Evolutionary conservation across 345 rosid species (phyloP).

Genomic region (Crucihimalaya himalaica): DNA sequence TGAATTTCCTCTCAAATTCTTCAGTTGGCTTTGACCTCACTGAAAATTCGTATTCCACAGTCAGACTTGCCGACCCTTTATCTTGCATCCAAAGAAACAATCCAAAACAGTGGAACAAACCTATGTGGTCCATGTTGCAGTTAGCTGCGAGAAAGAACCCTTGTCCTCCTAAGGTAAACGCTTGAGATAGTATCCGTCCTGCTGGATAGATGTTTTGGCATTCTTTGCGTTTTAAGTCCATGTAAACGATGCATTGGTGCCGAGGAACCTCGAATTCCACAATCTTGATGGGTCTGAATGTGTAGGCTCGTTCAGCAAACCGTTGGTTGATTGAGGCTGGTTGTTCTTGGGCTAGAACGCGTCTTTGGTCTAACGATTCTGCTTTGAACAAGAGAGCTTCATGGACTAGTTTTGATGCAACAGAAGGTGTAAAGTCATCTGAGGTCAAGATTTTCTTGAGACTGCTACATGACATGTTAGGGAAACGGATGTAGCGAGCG

Average conservation of each 20-base stretch:
- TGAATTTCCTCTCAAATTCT: constrained; percentile 56
- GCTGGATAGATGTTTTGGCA: constrained; percentile 58
- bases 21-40: constrained; percentile 66
- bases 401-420: constrained; percentile 61
- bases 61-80: constrained; percentile 55
- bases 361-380: constrained; percentile 57
- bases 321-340: constrained; percentile 39
- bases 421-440: constrained; percentile 60
- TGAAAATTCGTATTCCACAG: constrained; percentile 71
- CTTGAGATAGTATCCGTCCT: constrained; percentile 62
- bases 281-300: constrained; percentile 67
- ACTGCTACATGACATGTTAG: constrained; percentile 71
- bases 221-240: constrained; percentile 74
- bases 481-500: constrained; percentile 68
- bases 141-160: constrained; percentile 68
- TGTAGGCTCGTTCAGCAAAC: constrained; percentile 76
- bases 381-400: constrained; percentile 84
- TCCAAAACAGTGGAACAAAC: constrained; percentile 66
- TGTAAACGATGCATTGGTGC: constrained; percentile 73
- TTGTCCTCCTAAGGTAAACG: constrained; percentile 75
- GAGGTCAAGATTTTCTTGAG: constrained; percentile 70
- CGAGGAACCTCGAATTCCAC: constrained; percentile 72
- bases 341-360: constrained; percentile 51
- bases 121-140: constrained; percentile 67
- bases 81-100: constrained; percentile 72